These are phyloP conservation scores for Spirogloea muscicola DNA, from an alignment of 139 green algal species.

Conservation along the genomic window DNA sequence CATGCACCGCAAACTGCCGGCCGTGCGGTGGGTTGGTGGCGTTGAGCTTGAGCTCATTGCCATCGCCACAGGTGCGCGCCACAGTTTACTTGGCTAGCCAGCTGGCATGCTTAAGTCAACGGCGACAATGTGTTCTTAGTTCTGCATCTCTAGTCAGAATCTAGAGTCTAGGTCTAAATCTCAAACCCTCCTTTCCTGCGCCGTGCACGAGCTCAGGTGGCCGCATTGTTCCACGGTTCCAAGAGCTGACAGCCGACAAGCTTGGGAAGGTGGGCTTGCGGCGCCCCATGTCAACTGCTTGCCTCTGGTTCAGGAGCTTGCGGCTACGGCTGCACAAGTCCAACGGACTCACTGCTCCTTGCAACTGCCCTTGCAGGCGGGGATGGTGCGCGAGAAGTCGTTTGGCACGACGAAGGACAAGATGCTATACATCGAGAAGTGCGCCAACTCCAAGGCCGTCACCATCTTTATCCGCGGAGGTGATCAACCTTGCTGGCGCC, in stretches of 20 bases:
- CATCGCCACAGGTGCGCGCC: constrained; percentile 93
- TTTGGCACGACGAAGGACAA: constrained; percentile 97
- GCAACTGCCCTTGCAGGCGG: constrained; percentile 58
- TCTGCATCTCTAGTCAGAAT: too few relatives aligned
- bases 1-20: constrained; percentile 85
- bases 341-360: too few relatives aligned
- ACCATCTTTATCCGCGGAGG: constrained; percentile 92
- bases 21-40: constrained; percentile 92
- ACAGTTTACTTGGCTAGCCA: too few relatives aligned
- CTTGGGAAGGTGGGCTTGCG: constrained; percentile 66
- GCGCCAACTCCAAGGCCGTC: constrained; percentile 85
- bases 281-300: too few relatives aligned
- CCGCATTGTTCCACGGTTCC: constrained; percentile 86
- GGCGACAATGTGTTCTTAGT: too few relatives aligned
- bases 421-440: constrained; percentile 94
- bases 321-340: too few relatives aligned
- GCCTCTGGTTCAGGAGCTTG: too few relatives aligned
- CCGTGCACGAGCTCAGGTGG: too few relatives aligned
- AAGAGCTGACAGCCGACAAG: constrained; percentile 89
- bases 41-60: constrained; percentile 99
- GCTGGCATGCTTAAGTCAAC: too few relatives aligned
- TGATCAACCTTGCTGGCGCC: too few relatives aligned
- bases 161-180: too few relatives aligned
- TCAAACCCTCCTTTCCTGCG: too few relatives aligned
- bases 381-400: constrained; percentile 69